Conservation (phyloP, 163 green algal species). For the Chlorella variabilis region DNA sequence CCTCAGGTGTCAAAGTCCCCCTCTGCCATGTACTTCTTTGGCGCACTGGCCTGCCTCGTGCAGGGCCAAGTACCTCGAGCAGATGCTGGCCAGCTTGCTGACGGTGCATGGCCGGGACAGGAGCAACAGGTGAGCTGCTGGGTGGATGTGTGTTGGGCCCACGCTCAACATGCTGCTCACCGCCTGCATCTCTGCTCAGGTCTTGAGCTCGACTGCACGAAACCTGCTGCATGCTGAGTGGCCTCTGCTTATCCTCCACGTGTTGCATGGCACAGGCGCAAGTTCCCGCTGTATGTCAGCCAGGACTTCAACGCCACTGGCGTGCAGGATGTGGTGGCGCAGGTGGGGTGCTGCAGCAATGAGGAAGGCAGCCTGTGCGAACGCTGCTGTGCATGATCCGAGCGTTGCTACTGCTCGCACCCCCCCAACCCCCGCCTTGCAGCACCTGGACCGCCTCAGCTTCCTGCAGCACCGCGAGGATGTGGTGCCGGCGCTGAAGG, state of each 20-base stretch:
- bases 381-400: no score
- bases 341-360: slow-evolving; percentile 1
- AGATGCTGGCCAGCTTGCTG: slow-evolving; percentile 58
- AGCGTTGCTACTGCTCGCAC: no score
- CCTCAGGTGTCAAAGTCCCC: not conserved
- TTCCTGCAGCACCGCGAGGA: slow-evolving; percentile 54
- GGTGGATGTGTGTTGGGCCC: no score
- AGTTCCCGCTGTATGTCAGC: slow-evolving; percentile 61
- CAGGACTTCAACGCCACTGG: slow-evolving; percentile 53
- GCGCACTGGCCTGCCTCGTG: no score
- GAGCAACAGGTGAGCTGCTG: slow-evolving; percentile 39
- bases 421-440: no score
- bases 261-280: slow-evolving; percentile 38
- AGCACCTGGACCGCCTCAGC: slow-evolving; percentile 2
- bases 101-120: slow-evolving; percentile 24
- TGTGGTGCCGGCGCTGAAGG: slow-evolving; percentile 4
- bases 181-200: no score
- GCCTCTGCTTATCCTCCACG: not conserved
- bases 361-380: no score
- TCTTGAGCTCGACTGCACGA: not conserved
- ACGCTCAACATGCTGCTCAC: no score
- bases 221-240: no score
- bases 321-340: slow-evolving; percentile 43
- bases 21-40: no score
- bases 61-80: slow-evolving; percentile 61